Conservation (phyloP, 192 early-diverging fungal species). For the Chytriomyces sp. region DNA sequence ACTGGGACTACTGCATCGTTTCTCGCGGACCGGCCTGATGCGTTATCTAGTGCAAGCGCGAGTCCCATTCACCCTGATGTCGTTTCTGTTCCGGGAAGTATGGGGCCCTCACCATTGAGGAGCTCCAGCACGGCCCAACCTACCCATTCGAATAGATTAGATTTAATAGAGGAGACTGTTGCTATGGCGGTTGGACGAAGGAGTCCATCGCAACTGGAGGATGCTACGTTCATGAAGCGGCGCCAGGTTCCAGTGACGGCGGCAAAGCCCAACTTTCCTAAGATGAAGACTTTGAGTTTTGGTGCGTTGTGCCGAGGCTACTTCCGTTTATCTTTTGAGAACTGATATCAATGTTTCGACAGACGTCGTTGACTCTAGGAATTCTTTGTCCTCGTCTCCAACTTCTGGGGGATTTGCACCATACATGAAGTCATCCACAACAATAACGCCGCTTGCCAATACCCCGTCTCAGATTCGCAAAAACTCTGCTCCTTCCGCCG, state of each 20-base stretch:
- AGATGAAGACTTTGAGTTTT: not conserved
- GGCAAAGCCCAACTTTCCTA: slow-evolving; percentile 8
- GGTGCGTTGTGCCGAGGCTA: slow-evolving; percentile 5
- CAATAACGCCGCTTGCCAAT: not conserved
- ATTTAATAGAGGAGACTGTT: slow-evolving; percentile 1
- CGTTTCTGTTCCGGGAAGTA: too few relatives aligned
- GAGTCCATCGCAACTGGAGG: not conserved
- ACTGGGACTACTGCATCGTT: too few relatives aligned
- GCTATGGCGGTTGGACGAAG: not conserved
- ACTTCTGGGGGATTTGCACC: too few relatives aligned
- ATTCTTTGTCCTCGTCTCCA: not conserved
- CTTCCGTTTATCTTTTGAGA: not conserved
- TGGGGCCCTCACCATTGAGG: too few relatives aligned
- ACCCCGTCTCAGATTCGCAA: not conserved
- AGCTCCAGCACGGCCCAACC: too few relatives aligned
- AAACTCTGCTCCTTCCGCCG: not conserved
- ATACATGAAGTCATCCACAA: not conserved
- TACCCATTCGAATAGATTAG: too few relatives aligned
- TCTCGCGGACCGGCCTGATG: too few relatives aligned
- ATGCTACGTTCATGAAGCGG: slow-evolving; percentile 18
- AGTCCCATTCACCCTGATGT: too few relatives aligned
- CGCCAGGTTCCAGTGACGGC: not conserved
- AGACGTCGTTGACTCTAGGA: not conserved
- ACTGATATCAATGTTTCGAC: not conserved
- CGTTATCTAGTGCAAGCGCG: too few relatives aligned